A percentile compares a stretch with the other conserved stretches of the same genome.
phyloP scores from a whole-genome alignment of 108 stramenopile genomes.

The Parietichytrium sp. region DNA sequence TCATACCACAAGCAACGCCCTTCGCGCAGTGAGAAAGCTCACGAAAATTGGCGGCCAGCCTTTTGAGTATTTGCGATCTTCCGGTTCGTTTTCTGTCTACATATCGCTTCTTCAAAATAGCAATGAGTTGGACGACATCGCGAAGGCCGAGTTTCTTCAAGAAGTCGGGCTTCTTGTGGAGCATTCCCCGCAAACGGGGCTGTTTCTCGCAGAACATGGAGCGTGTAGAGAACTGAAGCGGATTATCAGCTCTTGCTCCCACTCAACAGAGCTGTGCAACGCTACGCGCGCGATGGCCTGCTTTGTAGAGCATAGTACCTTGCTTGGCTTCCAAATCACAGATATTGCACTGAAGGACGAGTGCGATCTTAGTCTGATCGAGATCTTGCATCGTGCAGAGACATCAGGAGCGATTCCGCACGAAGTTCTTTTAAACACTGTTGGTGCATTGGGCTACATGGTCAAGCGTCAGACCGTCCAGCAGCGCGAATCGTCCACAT shows the following conservation, averaged over 20 bases:
- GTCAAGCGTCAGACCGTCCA: neutral
- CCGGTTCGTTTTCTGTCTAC: neutral
- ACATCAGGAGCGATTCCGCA: neutral
- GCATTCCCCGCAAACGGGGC: neutral
- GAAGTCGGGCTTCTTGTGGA: slow-evolving; percentile 28
- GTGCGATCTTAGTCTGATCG: neutral
- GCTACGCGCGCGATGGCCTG: slow-evolving; percentile 24
- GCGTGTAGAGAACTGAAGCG: neutral
- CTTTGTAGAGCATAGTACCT: slow-evolving; percentile 11
- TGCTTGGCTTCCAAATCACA: slow-evolving; percentile 6
- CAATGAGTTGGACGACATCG: neutral
- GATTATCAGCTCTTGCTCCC: neutral
- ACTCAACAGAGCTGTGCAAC: slow-evolving; percentile 4
- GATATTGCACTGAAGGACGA: neutral
- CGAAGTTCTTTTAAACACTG: slow-evolving; percentile 24
- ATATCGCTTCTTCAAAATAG: neutral
- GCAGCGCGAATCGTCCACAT: neutral
- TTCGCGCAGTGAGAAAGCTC: neutral
- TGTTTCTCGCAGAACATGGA: neutral
- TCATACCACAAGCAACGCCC: slow-evolving; percentile 23
- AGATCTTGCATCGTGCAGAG: neutral
- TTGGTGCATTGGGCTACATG: neutral
- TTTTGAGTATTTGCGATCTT: neutral
- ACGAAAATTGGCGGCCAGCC: neutral
- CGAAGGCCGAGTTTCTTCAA: neutral